Evolutionary conservation across 2,329 filamentous ascomycete species (phyloP).

Genomic region (Pestalotiopsis sp.): DNA sequence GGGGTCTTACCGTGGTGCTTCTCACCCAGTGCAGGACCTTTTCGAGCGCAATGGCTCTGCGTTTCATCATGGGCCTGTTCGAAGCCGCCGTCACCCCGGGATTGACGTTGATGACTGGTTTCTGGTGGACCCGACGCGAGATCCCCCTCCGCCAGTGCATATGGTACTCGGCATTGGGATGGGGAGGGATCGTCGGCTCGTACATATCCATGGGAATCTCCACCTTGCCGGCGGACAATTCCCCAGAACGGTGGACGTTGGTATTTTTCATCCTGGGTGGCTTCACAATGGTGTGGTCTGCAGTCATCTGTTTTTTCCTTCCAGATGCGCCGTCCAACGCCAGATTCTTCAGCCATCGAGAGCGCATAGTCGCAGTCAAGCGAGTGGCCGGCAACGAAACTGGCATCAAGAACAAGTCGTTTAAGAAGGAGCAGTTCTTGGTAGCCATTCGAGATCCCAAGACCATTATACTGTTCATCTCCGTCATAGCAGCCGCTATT

Average conservation of each 20-base stretch:
- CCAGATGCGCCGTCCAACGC: conserved; percentile 28
- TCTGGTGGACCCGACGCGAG: conserved; percentile 35
- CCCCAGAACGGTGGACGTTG: conserved; percentile 26
- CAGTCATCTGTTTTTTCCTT: conserved; percentile 24
- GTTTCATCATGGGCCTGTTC: conserved; percentile 28
- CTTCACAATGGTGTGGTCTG: conserved; percentile 25
- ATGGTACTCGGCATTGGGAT: conserved; percentile 29
- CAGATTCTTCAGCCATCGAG: conserved; percentile 22
- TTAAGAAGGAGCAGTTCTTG: conserved; percentile 46
- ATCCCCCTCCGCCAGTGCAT: conserved; percentile 36
- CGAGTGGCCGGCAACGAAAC: conserved; percentile 21
- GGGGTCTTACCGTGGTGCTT: conserved; percentile 34
- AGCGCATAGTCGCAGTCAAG: conserved; percentile 26
- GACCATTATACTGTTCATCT: conserved; percentile 57
- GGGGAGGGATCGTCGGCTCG: conserved; percentile 22
- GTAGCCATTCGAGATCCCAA: conserved; percentile 51
- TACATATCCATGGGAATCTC: conserved; percentile 26
- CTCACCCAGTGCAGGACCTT: conserved; percentile 31
- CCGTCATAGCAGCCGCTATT: conserved; percentile 54
- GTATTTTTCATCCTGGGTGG: conserved; percentile 25
- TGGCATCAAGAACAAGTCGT: conserved; percentile 34
- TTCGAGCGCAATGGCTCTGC: conserved; percentile 17
- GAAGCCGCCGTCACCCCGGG: conserved; percentile 28
- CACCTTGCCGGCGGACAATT: conserved; percentile 23
- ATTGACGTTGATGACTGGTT: conserved; percentile 33